Evolutionary conservation across 805 yeast species (phyloP).

Genomic region (Saccharomycopsis capsularis): DNA sequence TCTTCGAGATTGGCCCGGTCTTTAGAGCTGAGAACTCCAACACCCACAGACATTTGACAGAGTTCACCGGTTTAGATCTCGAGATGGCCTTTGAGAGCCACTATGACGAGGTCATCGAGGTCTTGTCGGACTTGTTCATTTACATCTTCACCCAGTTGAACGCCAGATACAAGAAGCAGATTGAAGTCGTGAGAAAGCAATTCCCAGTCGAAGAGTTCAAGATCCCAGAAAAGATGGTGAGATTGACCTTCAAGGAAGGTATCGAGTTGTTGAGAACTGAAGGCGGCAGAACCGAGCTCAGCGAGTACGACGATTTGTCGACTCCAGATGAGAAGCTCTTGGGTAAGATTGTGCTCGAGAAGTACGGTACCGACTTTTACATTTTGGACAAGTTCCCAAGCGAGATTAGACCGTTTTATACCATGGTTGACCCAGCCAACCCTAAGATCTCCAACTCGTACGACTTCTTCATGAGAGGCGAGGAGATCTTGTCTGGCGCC

Average conservation of each 20-base stretch:
- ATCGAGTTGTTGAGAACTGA: constrained; percentile 76
- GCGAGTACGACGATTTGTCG: constrained; percentile 78
- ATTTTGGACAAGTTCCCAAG: constrained; percentile 97
- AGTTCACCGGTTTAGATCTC: constrained; percentile 92
- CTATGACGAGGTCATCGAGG: constrained; percentile 80
- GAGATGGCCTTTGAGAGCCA: constrained; percentile 99
- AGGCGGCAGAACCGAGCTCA: constrained; percentile 72
- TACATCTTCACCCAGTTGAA: constrained; percentile 84
- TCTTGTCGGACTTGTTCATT: constrained; percentile 65
- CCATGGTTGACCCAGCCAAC: constrained; percentile 96
- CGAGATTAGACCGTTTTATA: constrained; percentile 95
- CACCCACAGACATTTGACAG: constrained; percentile 99
- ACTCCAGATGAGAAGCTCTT: constrained; percentile 93
- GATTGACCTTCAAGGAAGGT: constrained; percentile 86
- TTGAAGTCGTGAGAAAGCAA: constrained; percentile 84
- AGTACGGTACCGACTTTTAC: constrained; percentile 96
- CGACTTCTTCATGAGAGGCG: constrained; percentile 99
- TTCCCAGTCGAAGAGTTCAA: constrained; percentile 97
- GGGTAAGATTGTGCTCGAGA: constrained; percentile 86
- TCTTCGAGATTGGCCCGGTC: constrained; percentile 94
- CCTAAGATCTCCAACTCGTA: constrained; percentile 93
- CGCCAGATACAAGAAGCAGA: constrained; percentile 71
- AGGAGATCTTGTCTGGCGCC: constrained; percentile 98
- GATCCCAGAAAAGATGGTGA: constrained; percentile 89
- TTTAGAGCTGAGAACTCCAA: constrained; percentile 99